Evolutionary conservation across 306 rosid species (phyloP), one percentile per base, ranked within the genome.

Genomic region (Casuarina glauca): DNA sequence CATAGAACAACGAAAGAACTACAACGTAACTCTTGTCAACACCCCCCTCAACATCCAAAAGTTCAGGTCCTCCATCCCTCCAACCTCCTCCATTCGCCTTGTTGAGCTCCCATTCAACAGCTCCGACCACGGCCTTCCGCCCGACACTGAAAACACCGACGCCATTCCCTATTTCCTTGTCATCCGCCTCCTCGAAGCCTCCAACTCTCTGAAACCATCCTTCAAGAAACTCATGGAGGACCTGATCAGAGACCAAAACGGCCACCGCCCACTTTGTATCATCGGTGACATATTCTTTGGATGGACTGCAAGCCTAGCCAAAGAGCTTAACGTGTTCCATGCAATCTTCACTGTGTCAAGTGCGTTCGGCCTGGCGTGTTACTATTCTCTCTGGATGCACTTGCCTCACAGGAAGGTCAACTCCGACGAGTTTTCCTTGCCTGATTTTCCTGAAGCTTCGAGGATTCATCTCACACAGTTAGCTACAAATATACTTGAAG

Each of bases 271-370:
- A 2, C 78, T 90, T 17, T 82, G 85, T 8, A 79, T 92, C 41
- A 53, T 92, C 54, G 86, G 89, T 1, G 96, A 92, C 48, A 68
- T 92, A 6, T 92, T 92, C 80, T 83, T 92, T 9, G 96, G 96
- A 3, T 92, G 97, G 97, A 87, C 96, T 0, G 87, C 86, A 0
- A 48, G 54, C 55, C 83, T 89, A 1, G 87, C 95, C 4, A 84
- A 77, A 43, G 87, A 90, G 35, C 76, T 92, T 3, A 85, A 86
- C 9, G 71, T 81, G 2, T 88, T 81, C 69, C 96, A 90, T 42
- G 87, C 79, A 5, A 52, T 89, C 55, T 90, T 89, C 81, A 84
- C 89, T 50, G 89, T 86, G 3, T 1, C 69, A 1, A 17, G 88
- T 3, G 91, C 91, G 9, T 89, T 64, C 45, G 97, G 97, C 73